Evolutionary conservation across 2,329 filamentous ascomycete genomes (phyloP), one percentile per base, ranked within the genome.

Genomic region (Clarireedia paspali): DNA sequence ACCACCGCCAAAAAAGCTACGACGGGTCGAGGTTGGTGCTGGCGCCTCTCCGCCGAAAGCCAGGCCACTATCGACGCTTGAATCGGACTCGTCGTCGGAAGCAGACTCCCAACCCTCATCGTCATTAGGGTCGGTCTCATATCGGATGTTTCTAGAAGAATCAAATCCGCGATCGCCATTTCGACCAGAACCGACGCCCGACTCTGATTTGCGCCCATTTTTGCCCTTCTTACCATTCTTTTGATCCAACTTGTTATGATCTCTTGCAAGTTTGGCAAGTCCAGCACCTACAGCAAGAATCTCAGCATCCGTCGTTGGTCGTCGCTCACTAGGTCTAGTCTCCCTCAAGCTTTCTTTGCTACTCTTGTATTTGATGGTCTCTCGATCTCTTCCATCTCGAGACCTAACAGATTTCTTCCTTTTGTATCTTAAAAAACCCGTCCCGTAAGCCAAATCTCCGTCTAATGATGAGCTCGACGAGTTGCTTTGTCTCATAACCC

Each of bases 391-490:
- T 6, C 63, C 65, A 23, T 59, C 62, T 53, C 62, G 62, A 12
- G 59, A 62, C 47, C 66, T 64, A 15, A 65, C 61, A 7, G 60
- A 30, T 38, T 61, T 63, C 23, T 56, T 58, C 53, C 64, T 69
- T 15, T 62, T 61, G 20, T 60, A 55, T 57, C 63, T 67, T 14
- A 69, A 57, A 52, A 78, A 85, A 15, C 82, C 84, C 54, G 73
- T 76, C 9, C 85, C 84, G 66, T 87, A 88, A 9, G 84, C 84
- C 58, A 88, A 71, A 66, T 89, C 85, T 20, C 79, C 81, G 68
- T 87, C 83, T 54, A 87, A 75, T 0, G 83, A 86, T 0, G 83
- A 87, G 2, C 82, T 85, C 1, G 84, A 88, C 2, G 80, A 84
- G 63, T 84, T 86, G 54, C 73, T 75, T 2, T 56, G 47, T 52